phyloP scores from a whole-genome alignment of 2,329 filamentous ascomycete species.

The Cercospora zeae-maydis region DNA sequence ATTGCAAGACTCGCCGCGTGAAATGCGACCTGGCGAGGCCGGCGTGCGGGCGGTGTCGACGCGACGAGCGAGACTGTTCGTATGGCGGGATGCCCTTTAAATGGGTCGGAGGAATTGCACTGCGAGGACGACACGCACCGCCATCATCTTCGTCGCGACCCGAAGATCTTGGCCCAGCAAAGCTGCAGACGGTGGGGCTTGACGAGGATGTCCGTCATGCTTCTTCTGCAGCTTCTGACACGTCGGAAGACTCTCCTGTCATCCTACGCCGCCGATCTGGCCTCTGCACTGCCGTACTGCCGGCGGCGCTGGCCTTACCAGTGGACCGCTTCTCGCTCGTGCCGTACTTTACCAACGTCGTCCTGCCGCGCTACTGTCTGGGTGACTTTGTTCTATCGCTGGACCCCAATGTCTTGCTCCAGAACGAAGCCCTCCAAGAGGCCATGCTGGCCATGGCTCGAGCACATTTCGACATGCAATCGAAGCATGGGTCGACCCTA shows the following conservation, averaged over 20 bases:
- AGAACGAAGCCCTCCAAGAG: slow-evolving; percentile 15
- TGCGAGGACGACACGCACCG: slow-evolving; percentile 17
- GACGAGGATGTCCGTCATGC: background rate
- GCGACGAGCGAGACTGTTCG: slow-evolving; percentile 13
- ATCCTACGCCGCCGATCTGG: background rate
- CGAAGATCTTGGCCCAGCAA: background rate
- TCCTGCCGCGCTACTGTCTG: slow-evolving; percentile 20
- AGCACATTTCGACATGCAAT: slow-evolving; percentile 17
- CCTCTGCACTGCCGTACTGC: background rate
- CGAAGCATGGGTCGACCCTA: slow-evolving; percentile 13
- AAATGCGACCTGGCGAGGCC: slow-evolving; percentile 19
- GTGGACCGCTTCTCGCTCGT: slow-evolving; percentile 11
- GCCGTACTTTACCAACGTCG: slow-evolving; percentile 17
- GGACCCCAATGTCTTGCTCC: slow-evolving; percentile 8
- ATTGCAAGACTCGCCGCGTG: slow-evolving; percentile 15
- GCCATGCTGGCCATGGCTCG: slow-evolving; percentile 17
- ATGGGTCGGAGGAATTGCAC: slow-evolving; percentile 20
- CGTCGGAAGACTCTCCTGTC: background rate
- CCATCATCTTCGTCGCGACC: background rate
- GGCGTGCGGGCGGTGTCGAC: slow-evolving; percentile 12
- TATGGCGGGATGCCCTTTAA: slow-evolving; percentile 18
- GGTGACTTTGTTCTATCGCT: slow-evolving; percentile 12
- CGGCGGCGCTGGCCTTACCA: slow-evolving; percentile 5
- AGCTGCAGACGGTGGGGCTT: background rate
- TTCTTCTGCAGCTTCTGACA: background rate